These are phyloP conservation scores for Macrolepiota dolichaula DNA, from an alignment of 768 basidiomycete species.

Conservation along the genomic window DNA sequence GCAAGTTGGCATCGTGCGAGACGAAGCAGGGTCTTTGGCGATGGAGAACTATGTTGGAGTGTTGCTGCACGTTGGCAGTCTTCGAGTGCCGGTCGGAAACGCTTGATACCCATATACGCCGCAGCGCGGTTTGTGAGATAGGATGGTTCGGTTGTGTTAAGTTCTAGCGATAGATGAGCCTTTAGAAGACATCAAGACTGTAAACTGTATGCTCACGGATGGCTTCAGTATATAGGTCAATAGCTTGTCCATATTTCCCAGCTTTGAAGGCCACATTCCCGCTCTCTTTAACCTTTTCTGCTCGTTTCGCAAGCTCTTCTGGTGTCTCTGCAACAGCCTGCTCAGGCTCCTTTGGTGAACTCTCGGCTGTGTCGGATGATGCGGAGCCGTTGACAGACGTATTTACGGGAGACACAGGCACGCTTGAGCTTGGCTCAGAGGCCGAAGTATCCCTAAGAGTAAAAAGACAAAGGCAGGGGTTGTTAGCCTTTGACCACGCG, in stretches of 20 bases:
- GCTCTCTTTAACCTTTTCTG: constrained; percentile 67
- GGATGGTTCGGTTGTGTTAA: constrained; percentile 64
- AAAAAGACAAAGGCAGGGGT: background rate
- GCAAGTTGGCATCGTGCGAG: constrained; percentile 84
- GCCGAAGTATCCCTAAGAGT: background rate
- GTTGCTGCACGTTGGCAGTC: constrained; percentile 77
- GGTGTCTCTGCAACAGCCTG: background rate
- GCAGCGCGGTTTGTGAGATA: constrained; percentile 87
- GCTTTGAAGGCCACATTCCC: constrained; percentile 77
- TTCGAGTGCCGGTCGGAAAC: constrained; percentile 66
- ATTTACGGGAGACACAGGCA: background rate
- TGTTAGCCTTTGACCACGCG: background rate
- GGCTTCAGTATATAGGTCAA: constrained; percentile 72
- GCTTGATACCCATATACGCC: constrained; percentile 78
- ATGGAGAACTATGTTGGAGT: constrained; percentile 47
- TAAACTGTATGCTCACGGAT: constrained; percentile 44
- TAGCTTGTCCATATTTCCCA: constrained; percentile 61
- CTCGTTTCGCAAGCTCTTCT: constrained; percentile 41
- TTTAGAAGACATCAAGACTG: background rate
- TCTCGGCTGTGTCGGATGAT: background rate
- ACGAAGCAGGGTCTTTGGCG: constrained; percentile 79
- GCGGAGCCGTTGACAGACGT: background rate
- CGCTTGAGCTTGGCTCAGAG: background rate
- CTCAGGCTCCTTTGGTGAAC: background rate
- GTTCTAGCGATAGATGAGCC: constrained; percentile 31